These are phyloP conservation scores for Margaritispora aquatica DNA, from an alignment of 495 filamentous ascomycete species.

Conservation along the genomic window DNA sequence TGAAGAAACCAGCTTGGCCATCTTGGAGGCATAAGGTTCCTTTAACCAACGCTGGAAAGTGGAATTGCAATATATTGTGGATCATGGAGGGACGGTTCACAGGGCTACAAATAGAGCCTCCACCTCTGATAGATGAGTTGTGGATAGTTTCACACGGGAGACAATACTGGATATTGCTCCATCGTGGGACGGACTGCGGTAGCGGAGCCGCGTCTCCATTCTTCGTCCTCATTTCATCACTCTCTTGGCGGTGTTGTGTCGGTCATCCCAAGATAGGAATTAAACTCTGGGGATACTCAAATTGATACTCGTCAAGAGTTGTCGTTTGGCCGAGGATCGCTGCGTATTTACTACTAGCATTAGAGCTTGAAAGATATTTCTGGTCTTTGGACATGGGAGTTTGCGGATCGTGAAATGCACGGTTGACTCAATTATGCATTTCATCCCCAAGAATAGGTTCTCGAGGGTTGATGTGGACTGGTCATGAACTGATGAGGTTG, in stretches of 20 bases:
- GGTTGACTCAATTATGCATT: too few relatives aligned
- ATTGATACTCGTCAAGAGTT: neutral
- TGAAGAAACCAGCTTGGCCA: neutral
- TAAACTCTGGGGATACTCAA: neutral
- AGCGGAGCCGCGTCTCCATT: constrained; percentile 3
- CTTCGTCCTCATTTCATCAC: neutral
- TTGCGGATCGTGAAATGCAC: neutral
- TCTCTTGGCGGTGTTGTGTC: neutral
- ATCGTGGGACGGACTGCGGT: neutral
- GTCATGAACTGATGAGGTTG: too few relatives aligned
- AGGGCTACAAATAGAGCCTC: neutral
- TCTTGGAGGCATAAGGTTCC: neutral
- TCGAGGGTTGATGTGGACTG: neutral
- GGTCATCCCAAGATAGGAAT: neutral
- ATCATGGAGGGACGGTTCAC: neutral
- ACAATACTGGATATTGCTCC: neutral
- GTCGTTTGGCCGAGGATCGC: neutral
- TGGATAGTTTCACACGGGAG: neutral
- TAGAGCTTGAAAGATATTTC: too few relatives aligned
- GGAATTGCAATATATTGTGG: constrained; percentile 1
- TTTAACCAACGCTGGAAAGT: neutral
- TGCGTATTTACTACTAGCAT: too few relatives aligned
- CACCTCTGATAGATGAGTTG: neutral
- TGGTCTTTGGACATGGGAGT: too few relatives aligned
- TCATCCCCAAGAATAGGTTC: neutral